phyloP scores from a whole-genome alignment of 306 rosid species.

The Fragaria ananassa region DNA sequence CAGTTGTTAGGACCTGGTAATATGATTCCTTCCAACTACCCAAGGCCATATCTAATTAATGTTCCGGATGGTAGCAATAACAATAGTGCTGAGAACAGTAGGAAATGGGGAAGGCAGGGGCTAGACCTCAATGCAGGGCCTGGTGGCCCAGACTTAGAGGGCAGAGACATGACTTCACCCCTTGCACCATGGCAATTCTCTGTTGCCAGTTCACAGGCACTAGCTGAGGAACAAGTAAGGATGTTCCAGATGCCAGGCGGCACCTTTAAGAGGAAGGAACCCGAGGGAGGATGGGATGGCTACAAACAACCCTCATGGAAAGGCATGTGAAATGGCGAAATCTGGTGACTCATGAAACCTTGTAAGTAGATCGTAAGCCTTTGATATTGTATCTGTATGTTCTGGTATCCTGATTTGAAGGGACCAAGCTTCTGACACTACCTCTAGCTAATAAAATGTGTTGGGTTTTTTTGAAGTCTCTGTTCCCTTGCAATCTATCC shows the following conservation, averaged over 20 bases:
- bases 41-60: conserved; percentile 55
- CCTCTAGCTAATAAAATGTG: conserved; percentile 3
- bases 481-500: background rate
- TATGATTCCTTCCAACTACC: conserved; percentile 49
- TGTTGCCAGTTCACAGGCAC: conserved; percentile 56
- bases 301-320: conserved; percentile 63
- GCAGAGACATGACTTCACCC: conserved; percentile 50
- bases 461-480: background rate
- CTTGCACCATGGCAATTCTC: conserved; percentile 49
- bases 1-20: conserved; percentile 57
- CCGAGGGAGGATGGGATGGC: conserved; percentile 70
- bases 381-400: conserved; percentile 32
- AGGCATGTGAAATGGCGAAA: conserved; percentile 11
- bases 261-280: conserved; percentile 65
- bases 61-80: conserved; percentile 50
- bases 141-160: conserved; percentile 53
- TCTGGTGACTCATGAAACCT: conserved; percentile 34
- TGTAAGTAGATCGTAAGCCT: conserved; percentile 36
- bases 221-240: conserved; percentile 51
- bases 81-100: conserved; percentile 43
- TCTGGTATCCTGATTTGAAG: conserved; percentile 18
- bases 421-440: conserved; percentile 15
- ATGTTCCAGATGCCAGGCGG: conserved; percentile 50
- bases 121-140: conserved; percentile 81
- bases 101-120: conserved; percentile 65